Percentiles rank a stretch among this genome's conserved stretches.
These are phyloP conservation scores for Fraxinus excelsior DNA, from an alignment of 257 asterid genomes.

Conservation along the genomic window DNA sequence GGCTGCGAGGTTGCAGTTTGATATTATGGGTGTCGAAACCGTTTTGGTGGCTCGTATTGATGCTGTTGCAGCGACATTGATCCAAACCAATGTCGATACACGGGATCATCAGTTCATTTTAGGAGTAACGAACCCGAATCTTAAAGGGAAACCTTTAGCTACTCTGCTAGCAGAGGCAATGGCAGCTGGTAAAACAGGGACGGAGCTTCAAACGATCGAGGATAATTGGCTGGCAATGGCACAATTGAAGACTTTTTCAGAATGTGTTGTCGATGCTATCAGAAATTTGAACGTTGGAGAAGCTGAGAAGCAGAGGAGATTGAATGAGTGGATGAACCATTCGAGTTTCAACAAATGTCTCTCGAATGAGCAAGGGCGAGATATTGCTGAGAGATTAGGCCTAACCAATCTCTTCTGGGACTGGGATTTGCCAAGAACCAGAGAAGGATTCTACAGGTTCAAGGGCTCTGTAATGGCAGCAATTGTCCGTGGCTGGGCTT, in stretches of 20 bases:
- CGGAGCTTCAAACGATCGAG: conserved; percentile 79
- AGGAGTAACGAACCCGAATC: conserved; percentile 72
- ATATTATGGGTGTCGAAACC: conserved; percentile 91
- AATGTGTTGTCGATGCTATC: conserved; percentile 73
- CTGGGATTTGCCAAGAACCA: conserved; percentile 91
- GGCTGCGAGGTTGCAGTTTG: conserved; percentile 93
- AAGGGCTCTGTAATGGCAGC: conserved; percentile 86
- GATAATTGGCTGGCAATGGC: conserved; percentile 85
- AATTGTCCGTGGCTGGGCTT: conserved; percentile 84
- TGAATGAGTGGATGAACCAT: conserved; percentile 73
- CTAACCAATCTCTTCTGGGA: conserved; percentile 71
- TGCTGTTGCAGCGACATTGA: conserved; percentile 85
- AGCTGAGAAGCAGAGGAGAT: conserved; percentile 65
- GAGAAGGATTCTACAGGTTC: conserved; percentile 92
- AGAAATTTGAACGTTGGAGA: conserved; percentile 50
- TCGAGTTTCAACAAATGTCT: conserved; percentile 70
- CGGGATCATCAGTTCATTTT: conserved; percentile 90
- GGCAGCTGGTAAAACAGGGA: conserved; percentile 82
- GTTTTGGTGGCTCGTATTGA: conserved; percentile 89
- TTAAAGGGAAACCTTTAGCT: conserved; percentile 71
- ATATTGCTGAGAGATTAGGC: conserved; percentile 65
- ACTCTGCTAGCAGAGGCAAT: conserved; percentile 65
- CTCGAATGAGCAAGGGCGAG: conserved; percentile 71
- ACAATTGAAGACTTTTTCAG: conserved; percentile 69
- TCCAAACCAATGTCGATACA: conserved; percentile 83